Evolutionary conservation across 768 basidiomycete species (phyloP), one percentile per base, ranked within the genome.

Genomic region (Coprinellus aureogranulatus): DNA sequence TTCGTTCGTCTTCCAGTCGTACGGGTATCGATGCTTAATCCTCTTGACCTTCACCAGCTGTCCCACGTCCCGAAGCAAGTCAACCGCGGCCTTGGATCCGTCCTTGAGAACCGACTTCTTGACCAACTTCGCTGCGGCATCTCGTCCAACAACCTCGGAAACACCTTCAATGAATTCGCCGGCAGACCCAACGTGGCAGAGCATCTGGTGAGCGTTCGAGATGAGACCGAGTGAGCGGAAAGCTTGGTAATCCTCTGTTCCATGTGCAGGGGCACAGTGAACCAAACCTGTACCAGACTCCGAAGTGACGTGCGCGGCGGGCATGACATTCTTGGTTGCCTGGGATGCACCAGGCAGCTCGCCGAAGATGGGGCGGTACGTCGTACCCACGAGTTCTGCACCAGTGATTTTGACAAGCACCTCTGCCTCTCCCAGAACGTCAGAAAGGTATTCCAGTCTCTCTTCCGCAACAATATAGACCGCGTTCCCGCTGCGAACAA

Each of bases 231-330:
- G 75, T 0, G 75, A 62, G n/a, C 78, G 83, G 74, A 91, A 92
- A 5, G 84, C 80, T 27, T 81, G 79, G 67, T 96, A 99, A 69
- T 99, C 96, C 64, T 99, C 96, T 10, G 83, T 80, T n/a, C 95
- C 96, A 65, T 98, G 96, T 1, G 92, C 94, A 14, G 96, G 95
- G 0, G 96, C 95, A 62, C 89, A 92, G 66, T 98, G 96, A 1
- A 99, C 96, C 12, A 98, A 81, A 30, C 96, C 95, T 1, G 95
- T 97, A 5, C 96, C 96, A n/a, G 94, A 89, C 18, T 87, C 82
- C 0, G 89, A 72, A 1, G 88, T 92, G 16, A 98, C 96, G 66
- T 96, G 89, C 0, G 78, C 70, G 1, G 92, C 86, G 1, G 82
- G 67, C 39, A 96, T 80, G 46, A 97, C 70, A 39, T 70, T 68